Base-by-base conservation (phyloP, 2,329 filamentous ascomycete genomes). In the Talaromyces pinophilus region DNA sequence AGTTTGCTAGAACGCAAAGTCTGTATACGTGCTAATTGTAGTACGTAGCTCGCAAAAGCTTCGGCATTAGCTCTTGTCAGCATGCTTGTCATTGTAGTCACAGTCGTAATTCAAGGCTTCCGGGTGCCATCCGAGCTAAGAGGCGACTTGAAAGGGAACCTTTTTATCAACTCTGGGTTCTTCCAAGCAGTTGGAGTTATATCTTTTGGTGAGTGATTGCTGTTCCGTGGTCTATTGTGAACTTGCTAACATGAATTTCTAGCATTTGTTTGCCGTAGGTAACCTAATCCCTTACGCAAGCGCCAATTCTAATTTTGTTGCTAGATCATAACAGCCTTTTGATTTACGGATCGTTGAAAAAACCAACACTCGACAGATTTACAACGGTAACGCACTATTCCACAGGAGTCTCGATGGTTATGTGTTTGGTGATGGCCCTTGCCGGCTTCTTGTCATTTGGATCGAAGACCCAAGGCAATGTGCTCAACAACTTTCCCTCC, bases 181-280 rank as follows among this genome's bases (percentile, higher is more conserved):
- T 96, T 98, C 74, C 93, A 98, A 78, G 94, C 95, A 25, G 93
- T 99, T 73, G 95, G 95, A 38, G 94, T 99, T 19, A 99, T 99
- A 72, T 98, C 95, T 4, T 99, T 99, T 78, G 93, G 92, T 95
- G 83, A 57, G 86, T 67, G 42, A 11, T 19, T 33, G 15, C 65
- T 33, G 35, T 11, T 11, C 8, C 42, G 17, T 15, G 40, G 6
- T 17, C 73, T 48, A 44, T 42, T 62, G 13, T 8, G 33, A 54
- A 59, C 57, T 48, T 57, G 15, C 57, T 54, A 67, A 68, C 80
- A 76, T 82, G 69, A 33, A 38, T 62, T 48, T 59, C 28, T 69
- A 86, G 87, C 88, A 38, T 90, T 90, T 72, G 88, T 90, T 67
- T 90, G 88, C 76, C 88, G 83, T 85, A 83, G 68, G 82, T 77